These are phyloP conservation scores for Patellaria atrata DNA, from an alignment of 495 filamentous ascomycete genomes.

Conservation along the genomic window DNA sequence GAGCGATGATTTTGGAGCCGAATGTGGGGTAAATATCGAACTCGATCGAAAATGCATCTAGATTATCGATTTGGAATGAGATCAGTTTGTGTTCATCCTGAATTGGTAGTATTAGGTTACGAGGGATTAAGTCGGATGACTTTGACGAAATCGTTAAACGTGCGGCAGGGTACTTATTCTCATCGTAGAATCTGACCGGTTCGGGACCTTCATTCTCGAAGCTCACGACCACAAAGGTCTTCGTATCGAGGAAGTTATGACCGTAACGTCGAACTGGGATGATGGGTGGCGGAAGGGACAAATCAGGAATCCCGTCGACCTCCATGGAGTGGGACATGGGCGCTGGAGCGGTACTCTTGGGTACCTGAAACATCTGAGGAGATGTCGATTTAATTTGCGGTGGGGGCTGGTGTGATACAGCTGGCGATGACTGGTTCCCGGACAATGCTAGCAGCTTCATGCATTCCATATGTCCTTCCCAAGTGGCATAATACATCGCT, in stretches of 20 bases:
- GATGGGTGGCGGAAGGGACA: conserved; percentile 90
- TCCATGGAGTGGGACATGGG: conserved; percentile 63
- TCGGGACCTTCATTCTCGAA: conserved; percentile 60
- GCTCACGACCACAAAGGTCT: conserved; percentile 80
- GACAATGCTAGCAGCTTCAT: conserved; percentile 60
- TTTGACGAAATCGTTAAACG: conserved; percentile 93
- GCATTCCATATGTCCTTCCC: conserved; percentile 92
- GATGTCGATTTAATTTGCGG: conserved; percentile 8
- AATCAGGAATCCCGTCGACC: conserved; percentile 72
- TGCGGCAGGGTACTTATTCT: conserved; percentile 88
- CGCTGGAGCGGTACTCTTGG: conserved; percentile 27
- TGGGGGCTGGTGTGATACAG: conserved; percentile 8
- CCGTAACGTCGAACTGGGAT: conserved; percentile 89
- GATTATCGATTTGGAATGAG: conserved; percentile 88
- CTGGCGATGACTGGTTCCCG: conserved; percentile 18
- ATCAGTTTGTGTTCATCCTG: conserved; percentile 86
- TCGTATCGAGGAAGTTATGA: conserved; percentile 95
- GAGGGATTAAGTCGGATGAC: conserved; percentile 84
- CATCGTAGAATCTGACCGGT: conserved; percentile 80
- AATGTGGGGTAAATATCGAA: conserved; percentile 98
- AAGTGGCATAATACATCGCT: conserved; percentile 96
- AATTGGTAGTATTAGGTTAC: conserved; percentile 86
- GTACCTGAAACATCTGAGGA: conserved; percentile 22
- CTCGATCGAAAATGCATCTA: conserved; percentile 85
- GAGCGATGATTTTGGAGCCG: conserved; percentile 90